phyloP scores from a whole-genome alignment of 345 rosid species.

The Murraya paniculata region DNA sequence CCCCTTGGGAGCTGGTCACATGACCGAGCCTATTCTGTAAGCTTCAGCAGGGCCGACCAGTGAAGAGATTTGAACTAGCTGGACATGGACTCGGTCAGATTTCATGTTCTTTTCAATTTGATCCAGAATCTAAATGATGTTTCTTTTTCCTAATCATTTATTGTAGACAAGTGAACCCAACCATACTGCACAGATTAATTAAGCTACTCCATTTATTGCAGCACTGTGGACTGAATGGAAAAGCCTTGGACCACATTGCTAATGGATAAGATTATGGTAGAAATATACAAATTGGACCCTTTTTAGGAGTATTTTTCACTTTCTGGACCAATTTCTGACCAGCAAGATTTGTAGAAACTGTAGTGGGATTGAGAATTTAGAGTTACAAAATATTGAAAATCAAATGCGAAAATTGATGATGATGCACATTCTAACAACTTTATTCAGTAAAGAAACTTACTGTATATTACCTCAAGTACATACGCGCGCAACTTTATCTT shows the following conservation, averaged over 20 bases:
- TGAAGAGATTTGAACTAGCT: background rate
- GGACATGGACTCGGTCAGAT: background rate
- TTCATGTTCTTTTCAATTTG: background rate
- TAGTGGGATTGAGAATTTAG: background rate
- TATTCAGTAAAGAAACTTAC: background rate
- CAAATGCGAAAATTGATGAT: background rate
- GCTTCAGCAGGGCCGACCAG: too few relatives aligned
- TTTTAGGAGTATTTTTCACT: background rate
- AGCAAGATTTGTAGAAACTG: background rate
- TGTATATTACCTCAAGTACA: slow-evolving; percentile 14
- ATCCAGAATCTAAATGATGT: background rate
- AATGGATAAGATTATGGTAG: too few relatives aligned
- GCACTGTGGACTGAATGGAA: background rate
- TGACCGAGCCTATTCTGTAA: too few relatives aligned
- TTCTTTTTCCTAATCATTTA: background rate
- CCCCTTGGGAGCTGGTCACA: too few relatives aligned
- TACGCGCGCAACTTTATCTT: slow-evolving; percentile 4
- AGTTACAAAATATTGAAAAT: background rate
- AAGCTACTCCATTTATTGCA: background rate
- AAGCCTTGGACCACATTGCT: background rate
- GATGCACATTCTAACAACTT: background rate
- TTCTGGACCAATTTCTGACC: background rate
- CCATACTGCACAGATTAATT: background rate
- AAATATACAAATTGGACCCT: background rate
- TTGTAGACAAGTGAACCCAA: background rate